phyloP scores from a whole-genome alignment of 2,329 filamentous ascomycete genomes.

The Dothistroma pini region DNA sequence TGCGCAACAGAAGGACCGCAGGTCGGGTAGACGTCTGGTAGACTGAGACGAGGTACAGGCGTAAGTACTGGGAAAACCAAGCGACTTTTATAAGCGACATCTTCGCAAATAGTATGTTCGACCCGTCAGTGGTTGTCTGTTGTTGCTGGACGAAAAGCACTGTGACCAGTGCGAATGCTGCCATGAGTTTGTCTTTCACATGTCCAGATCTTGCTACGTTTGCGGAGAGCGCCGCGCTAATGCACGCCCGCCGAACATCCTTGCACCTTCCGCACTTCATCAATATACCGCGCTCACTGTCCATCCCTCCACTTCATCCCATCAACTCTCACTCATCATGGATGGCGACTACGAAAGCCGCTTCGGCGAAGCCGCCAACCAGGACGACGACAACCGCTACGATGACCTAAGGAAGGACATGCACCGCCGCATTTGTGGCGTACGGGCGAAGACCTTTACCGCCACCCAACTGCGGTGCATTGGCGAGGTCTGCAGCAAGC shows the following conservation, averaged over 20 bases:
- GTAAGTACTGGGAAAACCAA: too few relatives aligned
- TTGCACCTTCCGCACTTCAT: neutral
- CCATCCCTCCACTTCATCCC: neutral
- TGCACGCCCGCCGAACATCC: neutral
- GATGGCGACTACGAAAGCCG: neutral
- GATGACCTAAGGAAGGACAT: conserved; percentile 1
- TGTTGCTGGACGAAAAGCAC: too few relatives aligned
- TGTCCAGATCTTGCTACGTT: neutral
- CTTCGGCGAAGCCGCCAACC: neutral
- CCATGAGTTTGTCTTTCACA: neutral
- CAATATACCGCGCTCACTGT: neutral
- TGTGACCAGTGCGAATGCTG: too few relatives aligned
- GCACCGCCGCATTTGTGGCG: neutral
- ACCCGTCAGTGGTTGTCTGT: too few relatives aligned
- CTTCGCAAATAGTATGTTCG: too few relatives aligned
- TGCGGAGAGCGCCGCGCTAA: neutral
- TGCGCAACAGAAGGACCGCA: too few relatives aligned
- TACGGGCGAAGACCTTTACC: neutral
- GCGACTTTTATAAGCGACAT: too few relatives aligned
- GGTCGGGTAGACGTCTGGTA: too few relatives aligned
- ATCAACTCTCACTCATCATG: neutral
- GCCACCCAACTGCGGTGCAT: conserved; percentile 10
- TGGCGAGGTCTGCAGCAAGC: conserved; percentile 18
- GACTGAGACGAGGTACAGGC: too few relatives aligned
- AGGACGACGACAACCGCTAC: neutral